Base-by-base conservation (phyloP, 495 filamentous ascomycete genomes). In the Talaromyces trachyspermus region DNA sequence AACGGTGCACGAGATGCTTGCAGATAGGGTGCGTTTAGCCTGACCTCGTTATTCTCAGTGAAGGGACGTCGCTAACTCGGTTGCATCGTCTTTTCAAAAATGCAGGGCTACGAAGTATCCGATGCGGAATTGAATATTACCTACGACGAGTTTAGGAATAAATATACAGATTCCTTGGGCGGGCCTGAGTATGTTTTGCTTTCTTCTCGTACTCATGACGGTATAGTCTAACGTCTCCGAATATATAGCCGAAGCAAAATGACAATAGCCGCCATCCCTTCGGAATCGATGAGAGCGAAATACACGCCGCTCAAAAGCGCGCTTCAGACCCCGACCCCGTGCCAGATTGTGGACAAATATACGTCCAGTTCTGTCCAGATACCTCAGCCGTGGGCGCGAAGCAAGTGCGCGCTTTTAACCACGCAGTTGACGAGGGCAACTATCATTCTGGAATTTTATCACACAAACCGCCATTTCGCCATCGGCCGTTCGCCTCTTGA, bases 381-480 rank as follows among this genome's bases (percentile, higher is more conserved):
- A 50, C 74, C 14, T 77, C 70, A 14, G 65, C 57, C 30, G 82
- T 97, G 46, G 92, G 92, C 54, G 87, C 95, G 56, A 86, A 88
- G 64, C 88, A 95, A 58, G 85, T 96, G 67, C 86, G 88, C 59
- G 71, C 74, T 23, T 98, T 96, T 70, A 88, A 86, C 55, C 84
- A 89, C 53, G 74, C 84, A 63, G 83, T 94, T 63, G 66, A 77
- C 45, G 65, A 78, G 49, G 78, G 86, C 59, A 85, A 88, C 68
- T 88, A 81, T 74, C 79, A 86, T 68, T 89, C 85, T 18, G 94
- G 92, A 51, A 86, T 98, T 81, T 95, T 52, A 78, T 98, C 49
- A 88, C 87, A 20, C 75, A 80, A 54, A 81, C 80, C n/a, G 71
- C 86, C 19, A 84, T 95, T 48, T 90, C 88, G 0, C 73, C 87